Base-by-base conservation (phyloP, 192 early-diverging fungal genomes). In the Gamsiella multidivaricata region DNA sequence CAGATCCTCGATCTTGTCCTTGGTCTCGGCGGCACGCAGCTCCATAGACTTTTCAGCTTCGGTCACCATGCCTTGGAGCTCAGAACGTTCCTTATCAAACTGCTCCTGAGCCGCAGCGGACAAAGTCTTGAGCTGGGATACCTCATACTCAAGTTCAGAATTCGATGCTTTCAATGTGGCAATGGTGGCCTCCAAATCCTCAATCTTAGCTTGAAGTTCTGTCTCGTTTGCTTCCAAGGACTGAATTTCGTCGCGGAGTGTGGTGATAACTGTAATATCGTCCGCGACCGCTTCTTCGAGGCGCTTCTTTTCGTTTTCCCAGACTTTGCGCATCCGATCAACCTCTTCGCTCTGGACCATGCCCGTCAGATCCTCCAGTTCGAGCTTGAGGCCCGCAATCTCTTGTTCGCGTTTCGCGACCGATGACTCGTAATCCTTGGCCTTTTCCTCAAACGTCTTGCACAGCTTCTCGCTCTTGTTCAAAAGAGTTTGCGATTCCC, bases 251-350 rank as follows among this genome's bases (percentile, higher is more conserved):
- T 15, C 32, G 3, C 61, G 65, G 23, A 78, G 61, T 7, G 37
- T 45, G 23, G 36, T 29, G 15, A 78, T 78, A 22, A 68, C 47
- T 0, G 45, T 50, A 6, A 57, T 50, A 22, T 69, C 61, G 5
- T 78, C 61, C 1, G 54, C 36, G 5, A 50, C 61, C 6, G 65
- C 68, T 2, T 83, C 83, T 36, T 83, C 75, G 3, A 87, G 45
- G 31, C 85, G 66, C 23, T 79, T 79, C 55, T 72, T 82, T 28
- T 88, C 87, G 14, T 69, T 61, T 28, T 87, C 85, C 82, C 83
- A 87, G 11, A 87, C 74, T 18, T 68, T 63, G 42, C 85, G 83
- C 31, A 88, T 63, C 20, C 78, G 85, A 29, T 85, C 84, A 3
- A 87, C 61, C 60, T 85, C 83, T n/a, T 86, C 83, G 22, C 78